phyloP scores from a whole-genome alignment of 805 yeast genomes.

The Citeromyces nyonsensis region DNA sequence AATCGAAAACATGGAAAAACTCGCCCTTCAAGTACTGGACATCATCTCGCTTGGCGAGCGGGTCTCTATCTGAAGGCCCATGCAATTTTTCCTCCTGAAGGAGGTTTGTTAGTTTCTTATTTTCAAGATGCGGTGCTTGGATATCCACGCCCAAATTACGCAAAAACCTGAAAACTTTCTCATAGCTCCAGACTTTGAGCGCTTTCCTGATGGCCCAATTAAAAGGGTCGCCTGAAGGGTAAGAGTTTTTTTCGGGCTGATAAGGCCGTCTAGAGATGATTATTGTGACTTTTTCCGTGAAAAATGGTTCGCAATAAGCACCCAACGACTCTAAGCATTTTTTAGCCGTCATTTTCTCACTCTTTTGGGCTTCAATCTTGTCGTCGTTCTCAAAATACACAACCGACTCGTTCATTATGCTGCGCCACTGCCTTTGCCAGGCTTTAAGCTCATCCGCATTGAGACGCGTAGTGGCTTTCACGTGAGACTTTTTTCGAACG shows the following conservation, averaged over 20 bases:
- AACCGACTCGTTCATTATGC: slow-evolving; percentile 36
- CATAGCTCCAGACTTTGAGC: slow-evolving; percentile 82
- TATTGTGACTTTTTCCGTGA: slow-evolving; percentile 52
- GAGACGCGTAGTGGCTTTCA: slow-evolving; percentile 5
- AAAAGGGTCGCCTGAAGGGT: slow-evolving; percentile 47
- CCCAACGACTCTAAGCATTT: slow-evolving; percentile 26
- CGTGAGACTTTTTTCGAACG: slow-evolving; percentile 2
- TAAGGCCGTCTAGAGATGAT: slow-evolving; percentile 55
- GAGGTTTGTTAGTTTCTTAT: slow-evolving; percentile 37
- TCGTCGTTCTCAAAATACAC: slow-evolving; percentile 38
- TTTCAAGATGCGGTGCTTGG: slow-evolving; percentile 6
- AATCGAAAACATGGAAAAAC: slow-evolving; percentile 68
- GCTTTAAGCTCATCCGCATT: neutral
- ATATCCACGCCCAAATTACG: slow-evolving; percentile 36
- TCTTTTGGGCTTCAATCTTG: slow-evolving; percentile 9
- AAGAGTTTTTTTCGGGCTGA: slow-evolving; percentile 18
- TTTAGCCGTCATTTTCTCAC: slow-evolving; percentile 18
- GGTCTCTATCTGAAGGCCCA: slow-evolving; percentile 85
- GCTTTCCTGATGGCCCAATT: slow-evolving; percentile 37
- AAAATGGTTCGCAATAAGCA: slow-evolving; percentile 42
- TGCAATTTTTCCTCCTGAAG: slow-evolving; percentile 72
- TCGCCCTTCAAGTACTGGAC: slow-evolving; percentile 65
- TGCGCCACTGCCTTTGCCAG: slow-evolving; percentile 50
- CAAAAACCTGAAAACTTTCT: slow-evolving; percentile 71
- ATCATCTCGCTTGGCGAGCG: slow-evolving; percentile 73